Percentiles rank a stretch among this genome's conserved stretches.
Conservation (phyloP, 192 early-diverging fungal genomes). For the Coemansia aciculifera region DNA sequence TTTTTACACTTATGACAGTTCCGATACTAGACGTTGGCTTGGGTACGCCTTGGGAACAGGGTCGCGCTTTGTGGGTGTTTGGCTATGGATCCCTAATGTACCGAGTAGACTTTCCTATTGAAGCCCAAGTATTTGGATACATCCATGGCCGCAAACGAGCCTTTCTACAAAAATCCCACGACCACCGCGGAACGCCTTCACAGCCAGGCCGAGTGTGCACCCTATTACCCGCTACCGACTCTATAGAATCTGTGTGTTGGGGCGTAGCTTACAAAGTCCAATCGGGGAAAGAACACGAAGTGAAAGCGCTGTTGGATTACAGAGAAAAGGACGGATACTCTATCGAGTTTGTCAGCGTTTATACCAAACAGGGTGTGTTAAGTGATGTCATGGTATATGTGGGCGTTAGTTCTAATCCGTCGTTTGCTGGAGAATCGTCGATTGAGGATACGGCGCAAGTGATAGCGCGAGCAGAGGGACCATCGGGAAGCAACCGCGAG, state of each 20-base stretch:
- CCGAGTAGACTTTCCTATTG: conserved; percentile 71
- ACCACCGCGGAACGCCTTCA: conserved; percentile 82
- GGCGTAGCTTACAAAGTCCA: conserved; percentile 82
- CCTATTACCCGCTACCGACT: conserved; percentile 72
- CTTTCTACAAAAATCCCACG: conserved; percentile 63
- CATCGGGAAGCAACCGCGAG: conserved; percentile 69
- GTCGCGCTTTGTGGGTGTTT: conserved; percentile 61
- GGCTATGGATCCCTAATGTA: conserved; percentile 72
- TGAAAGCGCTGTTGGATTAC: conserved; percentile 76
- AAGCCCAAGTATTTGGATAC: conserved; percentile 27
- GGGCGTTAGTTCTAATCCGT: conserved; percentile 70
- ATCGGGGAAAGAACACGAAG: conserved; percentile 61
- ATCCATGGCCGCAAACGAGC: conserved; percentile 19
- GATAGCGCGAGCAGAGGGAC: conserved; percentile 65
- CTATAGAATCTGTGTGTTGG: conserved; percentile 67
- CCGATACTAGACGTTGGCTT: not conserved
- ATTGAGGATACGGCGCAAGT: conserved; percentile 63
- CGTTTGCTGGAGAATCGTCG: conserved; percentile 73
- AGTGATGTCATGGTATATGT: conserved; percentile 72
- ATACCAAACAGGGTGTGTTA: conserved; percentile 27
- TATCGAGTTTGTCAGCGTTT: conserved; percentile 64
- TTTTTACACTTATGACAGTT: conserved; percentile 11
- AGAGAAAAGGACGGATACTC: conserved; percentile 91
- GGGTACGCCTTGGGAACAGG: conserved; percentile 30
- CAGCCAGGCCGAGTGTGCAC: conserved; percentile 86